Evolutionary conservation across 768 basidiomycete species (phyloP).

Genomic region (Mycena olivaceomarginata): DNA sequence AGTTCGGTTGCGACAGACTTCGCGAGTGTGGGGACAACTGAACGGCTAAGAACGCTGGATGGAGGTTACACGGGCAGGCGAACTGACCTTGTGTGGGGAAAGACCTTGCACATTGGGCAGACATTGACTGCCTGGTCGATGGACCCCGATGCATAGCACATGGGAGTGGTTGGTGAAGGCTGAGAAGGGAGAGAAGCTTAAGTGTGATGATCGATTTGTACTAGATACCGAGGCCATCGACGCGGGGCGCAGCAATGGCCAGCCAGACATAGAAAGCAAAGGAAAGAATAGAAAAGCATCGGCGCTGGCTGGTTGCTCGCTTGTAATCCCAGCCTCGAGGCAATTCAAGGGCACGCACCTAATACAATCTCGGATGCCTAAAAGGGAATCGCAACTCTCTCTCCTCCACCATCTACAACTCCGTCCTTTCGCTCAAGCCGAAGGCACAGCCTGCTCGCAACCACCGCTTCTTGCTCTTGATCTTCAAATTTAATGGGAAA

Average conservation of each 20-base stretch:
- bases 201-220: conserved; percentile 8
- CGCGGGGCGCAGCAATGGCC: background rate
- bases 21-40: conserved; percentile 87
- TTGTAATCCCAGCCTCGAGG: background rate
- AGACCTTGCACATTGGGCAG: conserved; percentile 93
- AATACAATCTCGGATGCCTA: background rate
- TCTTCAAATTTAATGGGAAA: conserved; percentile 85
- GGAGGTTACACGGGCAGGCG: conserved; percentile 43
- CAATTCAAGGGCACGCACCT: background rate
- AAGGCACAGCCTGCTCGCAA: too few relatives aligned
- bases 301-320: background rate
- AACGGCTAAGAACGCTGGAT: conserved; percentile 38
- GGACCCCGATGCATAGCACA: conserved; percentile 86
- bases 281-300: background rate
- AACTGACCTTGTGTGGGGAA: conserved; percentile 76
- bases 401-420: conserved; percentile 49
- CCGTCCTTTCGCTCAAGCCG: too few relatives aligned
- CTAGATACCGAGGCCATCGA: background rate
- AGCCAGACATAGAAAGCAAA: background rate
- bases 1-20: conserved; percentile 84
- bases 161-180: conserved; percentile 54
- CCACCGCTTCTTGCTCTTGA: background rate
- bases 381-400: conserved; percentile 31
- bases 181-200: conserved; percentile 41
- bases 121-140: conserved; percentile 79